Evolutionary conservation across 2,329 filamentous ascomycete species (phyloP), one percentile per base, ranked within the genome.

Genomic region (Sphaerulina musiva): DNA sequence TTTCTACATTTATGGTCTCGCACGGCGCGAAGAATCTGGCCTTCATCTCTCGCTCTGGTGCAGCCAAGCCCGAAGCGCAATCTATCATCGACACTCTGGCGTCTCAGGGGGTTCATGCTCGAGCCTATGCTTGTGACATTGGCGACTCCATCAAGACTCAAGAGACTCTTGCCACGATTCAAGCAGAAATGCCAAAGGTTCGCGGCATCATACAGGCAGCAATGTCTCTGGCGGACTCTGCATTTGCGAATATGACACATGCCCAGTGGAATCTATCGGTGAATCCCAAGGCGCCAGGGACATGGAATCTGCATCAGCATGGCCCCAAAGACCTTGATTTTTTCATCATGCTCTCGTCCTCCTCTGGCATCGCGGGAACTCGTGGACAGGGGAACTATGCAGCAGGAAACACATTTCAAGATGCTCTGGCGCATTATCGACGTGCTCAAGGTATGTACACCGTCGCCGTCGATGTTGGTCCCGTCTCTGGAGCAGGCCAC

Each of bases 131-230:
- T 31, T 55, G 55, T 40, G 51, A 56, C 14, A 51, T 56, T 23
- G 48, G 47, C 14, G 40, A 52, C 11, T 32, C 47, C 4, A 41
- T 34, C 11, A 40, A 31, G 4, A 44, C 68, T 1, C 34, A 64
- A 2, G 39, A 61, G 0, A 62, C 61, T 5, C 59, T 64, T 17
- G n/a, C 51, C 23, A 46, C 51, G 48, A 56, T 57, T 31, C 31
- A 45, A n/a, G 34, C 34, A 32, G 8, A 54, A 62, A 54, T 68
- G 48, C 59, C 29, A 51, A 64, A 68, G 0, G 69, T 79, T 26
- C 68, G 59, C 0, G 76, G 76, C 12, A 71, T 77, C 0, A 68
- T 66, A 0, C 68, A 77, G 47, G 68, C 59, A 2, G 66, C 70
- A 8, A 72, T 71, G 67, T 62, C 66, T 3, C 57, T 71, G 4